Conservation (phyloP, 1,284 basidiomycete species). For the Cryptococcus sp. region DNA sequence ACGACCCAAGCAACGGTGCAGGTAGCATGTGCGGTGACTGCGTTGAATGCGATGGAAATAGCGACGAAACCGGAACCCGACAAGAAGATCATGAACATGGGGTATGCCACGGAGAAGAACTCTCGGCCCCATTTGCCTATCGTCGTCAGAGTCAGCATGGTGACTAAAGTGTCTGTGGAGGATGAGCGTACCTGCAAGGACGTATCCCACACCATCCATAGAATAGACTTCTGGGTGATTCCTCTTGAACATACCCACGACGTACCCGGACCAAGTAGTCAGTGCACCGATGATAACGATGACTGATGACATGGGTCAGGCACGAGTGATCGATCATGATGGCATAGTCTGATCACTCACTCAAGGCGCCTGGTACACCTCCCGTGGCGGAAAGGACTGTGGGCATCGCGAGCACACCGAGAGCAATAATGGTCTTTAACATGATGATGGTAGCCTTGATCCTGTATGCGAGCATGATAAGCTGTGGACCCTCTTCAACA, state of each 20-base stretch:
- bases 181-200: slow-evolving; percentile 30
- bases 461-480: slow-evolving; percentile 20
- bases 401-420: slow-evolving; percentile 42
- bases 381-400: slow-evolving; percentile 30
- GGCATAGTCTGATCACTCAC: slow-evolving; percentile 12
- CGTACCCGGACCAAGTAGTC: slow-evolving; percentile 28
- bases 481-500: neutral
- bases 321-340: neutral
- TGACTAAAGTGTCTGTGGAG: too few species aligned
- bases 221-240: slow-evolving; percentile 41
- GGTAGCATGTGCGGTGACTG: slow-evolving; percentile 36
- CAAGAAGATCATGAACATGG: slow-evolving; percentile 31
- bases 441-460: slow-evolving; percentile 39
- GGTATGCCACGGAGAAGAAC: slow-evolving; percentile 27
- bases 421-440: slow-evolving; percentile 41
- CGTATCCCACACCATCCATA: slow-evolving; percentile 31
- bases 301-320: slow-evolving; percentile 12
- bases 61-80: slow-evolving; percentile 34
- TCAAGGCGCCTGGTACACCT: slow-evolving; percentile 37
- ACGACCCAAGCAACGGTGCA: slow-evolving; percentile 41
- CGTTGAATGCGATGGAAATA: slow-evolving; percentile 42
- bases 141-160: neutral
- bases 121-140: slow-evolving; percentile 31
- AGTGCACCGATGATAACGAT: slow-evolving; percentile 31
- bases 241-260: slow-evolving; percentile 35